Evolutionary conservation across 2,329 filamentous ascomycete species (phyloP), one percentile per base, ranked within the genome.

Genomic region (Diplodia seriata): DNA sequence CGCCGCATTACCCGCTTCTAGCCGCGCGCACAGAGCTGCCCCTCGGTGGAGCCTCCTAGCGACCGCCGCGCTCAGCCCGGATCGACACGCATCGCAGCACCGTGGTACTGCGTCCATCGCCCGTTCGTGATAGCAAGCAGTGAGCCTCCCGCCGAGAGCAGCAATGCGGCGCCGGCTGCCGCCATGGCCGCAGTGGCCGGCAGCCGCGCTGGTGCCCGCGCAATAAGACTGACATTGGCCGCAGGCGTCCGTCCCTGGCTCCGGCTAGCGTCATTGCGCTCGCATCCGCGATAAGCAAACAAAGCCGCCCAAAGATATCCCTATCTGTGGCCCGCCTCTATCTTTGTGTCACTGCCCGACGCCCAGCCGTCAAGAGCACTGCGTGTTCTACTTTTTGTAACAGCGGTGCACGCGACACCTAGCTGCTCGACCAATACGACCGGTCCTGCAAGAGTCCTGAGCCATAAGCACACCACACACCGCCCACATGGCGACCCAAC

Each of bases 401-500:
- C 38, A 43, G 29, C 49, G n/a, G 61, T 49, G 61, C 61, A 64
- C 61, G 61, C 61, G 61, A 64, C 61, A 64, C 61, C 20, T 43
- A 6, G 61, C 40, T 65, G 62, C 62, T 55, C 51, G 62, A 54
- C 51, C 62, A 43, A 50, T 65, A 55, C 43, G 59, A 63, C 51
- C n/a, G 62, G 51, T 54, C 59, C 59, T 63, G 59, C 59, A 50
- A 63, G 43, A 67, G 65, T 59, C 66, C 66, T 64, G 50, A 51
- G 51, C 66, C 56, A 68, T 68, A 68, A 68, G 57, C 66, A 64
- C 66, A 64, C 66, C 66, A 61, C 67, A 47, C 43, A 51, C 59
- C 54, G 72, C 70, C 70, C 74, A 55, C 70, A 76, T 76, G 74
- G 73, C 74, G 43, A 77, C 77, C 23, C 36, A 59, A 40, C 74